Conservation (phyloP, 495 filamentous ascomycete genomes). For the Beverwykella pulmonaria region DNA sequence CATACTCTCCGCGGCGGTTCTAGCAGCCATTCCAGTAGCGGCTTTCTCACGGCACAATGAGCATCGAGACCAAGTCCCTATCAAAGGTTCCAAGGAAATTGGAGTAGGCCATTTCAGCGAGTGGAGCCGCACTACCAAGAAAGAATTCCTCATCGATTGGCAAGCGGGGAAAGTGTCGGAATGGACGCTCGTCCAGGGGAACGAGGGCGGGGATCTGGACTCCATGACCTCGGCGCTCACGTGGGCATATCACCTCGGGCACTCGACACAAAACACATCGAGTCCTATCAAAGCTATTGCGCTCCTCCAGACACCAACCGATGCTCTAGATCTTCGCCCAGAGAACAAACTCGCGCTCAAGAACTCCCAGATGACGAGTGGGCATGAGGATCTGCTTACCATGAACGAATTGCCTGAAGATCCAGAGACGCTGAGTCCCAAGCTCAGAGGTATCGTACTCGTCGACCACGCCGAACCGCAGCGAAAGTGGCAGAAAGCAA, state of each 20-base stretch:
- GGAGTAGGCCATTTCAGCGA: constrained; percentile 41
- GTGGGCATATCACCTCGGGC: constrained; percentile 40
- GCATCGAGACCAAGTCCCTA: background rate
- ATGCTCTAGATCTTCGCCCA: constrained; percentile 37
- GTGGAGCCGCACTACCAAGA: constrained; percentile 38
- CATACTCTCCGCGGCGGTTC: background rate
- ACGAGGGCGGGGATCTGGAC: constrained; percentile 40
- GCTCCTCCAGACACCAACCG: constrained; percentile 35
- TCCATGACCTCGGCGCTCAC: constrained; percentile 34
- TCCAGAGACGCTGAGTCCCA: constrained; percentile 32
- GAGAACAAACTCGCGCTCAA: constrained; percentile 39
- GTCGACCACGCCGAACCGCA: constrained; percentile 38
- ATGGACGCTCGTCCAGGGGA: constrained; percentile 39
- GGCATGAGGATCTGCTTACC: constrained; percentile 37
- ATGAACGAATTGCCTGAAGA: constrained; percentile 41
- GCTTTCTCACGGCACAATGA: background rate
- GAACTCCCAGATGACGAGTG: constrained; percentile 36
- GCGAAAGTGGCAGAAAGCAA: constrained; percentile 36
- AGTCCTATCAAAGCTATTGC: constrained; percentile 38
- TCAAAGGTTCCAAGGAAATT: background rate
- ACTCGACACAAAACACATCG: constrained; percentile 35
- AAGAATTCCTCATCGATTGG: constrained; percentile 39
- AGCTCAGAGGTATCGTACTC: constrained; percentile 36
- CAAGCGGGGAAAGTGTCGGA: constrained; percentile 29
- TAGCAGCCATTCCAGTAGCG: background rate